Evolutionary conservation across 495 filamentous ascomycete species (phyloP).

Genomic region (Penicillium canariense): DNA sequence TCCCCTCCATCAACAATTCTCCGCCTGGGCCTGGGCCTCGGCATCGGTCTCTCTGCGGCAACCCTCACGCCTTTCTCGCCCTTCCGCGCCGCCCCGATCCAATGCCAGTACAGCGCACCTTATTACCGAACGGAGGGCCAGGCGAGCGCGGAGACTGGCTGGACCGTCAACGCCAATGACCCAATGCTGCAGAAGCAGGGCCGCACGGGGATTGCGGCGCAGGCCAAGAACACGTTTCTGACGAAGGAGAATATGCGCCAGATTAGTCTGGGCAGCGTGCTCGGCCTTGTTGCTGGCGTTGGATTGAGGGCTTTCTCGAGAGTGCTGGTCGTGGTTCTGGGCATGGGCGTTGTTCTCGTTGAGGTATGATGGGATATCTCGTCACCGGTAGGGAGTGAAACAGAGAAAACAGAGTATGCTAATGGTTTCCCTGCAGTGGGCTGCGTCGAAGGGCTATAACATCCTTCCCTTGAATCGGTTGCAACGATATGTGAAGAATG

Average conservation of each 20-base stretch:
- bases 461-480: slow-evolving; percentile 60
- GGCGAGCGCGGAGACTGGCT: slow-evolving; percentile 25
- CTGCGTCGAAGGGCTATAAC: slow-evolving; percentile 71
- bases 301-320: slow-evolving; percentile 73
- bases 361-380: slow-evolving; percentile 55
- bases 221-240: slow-evolving; percentile 24
- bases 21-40: slow-evolving; percentile 42
- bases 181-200: slow-evolving; percentile 30
- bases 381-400: not conserved
- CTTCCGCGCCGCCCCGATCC: slow-evolving; percentile 39
- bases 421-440: slow-evolving; percentile 47
- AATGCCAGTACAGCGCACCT: slow-evolving; percentile 39
- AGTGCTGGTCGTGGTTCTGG: slow-evolving; percentile 68
- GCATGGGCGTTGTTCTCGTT: slow-evolving; percentile 64
- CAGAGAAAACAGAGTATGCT: slow-evolving; percentile 1
- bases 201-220: slow-evolving; percentile 10
- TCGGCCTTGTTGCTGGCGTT: slow-evolving; percentile 67
- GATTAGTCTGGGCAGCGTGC: slow-evolving; percentile 65
- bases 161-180: slow-evolving; percentile 27
- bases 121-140: slow-evolving; percentile 17
- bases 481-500: slow-evolving; percentile 55
- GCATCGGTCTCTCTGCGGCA: slow-evolving; percentile 33
- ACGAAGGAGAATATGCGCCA: slow-evolving; percentile 57
- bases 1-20: slow-evolving; percentile 32
- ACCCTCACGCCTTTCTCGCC: slow-evolving; percentile 37